A percentile compares a stretch with the other conserved stretches of the same genome.
Conservation (phyloP, 1,284 basidiomycete genomes). For the Heterobasidion parviporum region DNA sequence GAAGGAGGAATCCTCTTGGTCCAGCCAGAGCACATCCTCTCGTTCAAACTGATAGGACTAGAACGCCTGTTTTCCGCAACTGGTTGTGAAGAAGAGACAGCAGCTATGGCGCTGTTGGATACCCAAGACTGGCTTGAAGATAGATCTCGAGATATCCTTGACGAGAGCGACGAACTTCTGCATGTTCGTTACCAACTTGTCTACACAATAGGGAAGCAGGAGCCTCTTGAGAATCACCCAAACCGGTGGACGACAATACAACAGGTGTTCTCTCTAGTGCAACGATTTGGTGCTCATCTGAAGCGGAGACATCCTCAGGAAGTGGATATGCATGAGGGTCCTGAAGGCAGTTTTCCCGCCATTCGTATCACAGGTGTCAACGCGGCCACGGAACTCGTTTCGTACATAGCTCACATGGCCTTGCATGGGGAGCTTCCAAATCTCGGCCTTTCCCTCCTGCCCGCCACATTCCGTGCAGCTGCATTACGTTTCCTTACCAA, state of each 20-base stretch:
- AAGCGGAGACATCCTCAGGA: conserved; percentile 11
- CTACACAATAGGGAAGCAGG: conserved; percentile 36
- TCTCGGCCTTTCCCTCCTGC: conserved; percentile 3
- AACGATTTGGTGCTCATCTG: conserved; percentile 15
- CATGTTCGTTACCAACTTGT: conserved; percentile 40
- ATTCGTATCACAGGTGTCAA: conserved; percentile 9
- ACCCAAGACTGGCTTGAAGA: conserved; percentile 27
- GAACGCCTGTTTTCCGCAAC: conserved; percentile 17
- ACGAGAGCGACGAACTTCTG: conserved; percentile 48
- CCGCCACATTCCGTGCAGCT: conserved; percentile 3
- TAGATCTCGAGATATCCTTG: conserved; percentile 35
- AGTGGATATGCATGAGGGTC: conserved; percentile 1
- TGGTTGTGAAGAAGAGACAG: background rate
- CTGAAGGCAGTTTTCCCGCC: conserved; percentile 6
- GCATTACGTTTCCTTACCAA: conserved; percentile 8
- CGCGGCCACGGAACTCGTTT: background rate
- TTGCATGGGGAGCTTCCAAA: conserved; percentile 5
- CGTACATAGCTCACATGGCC: conserved; percentile 6
- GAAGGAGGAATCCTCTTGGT: conserved; percentile 33
- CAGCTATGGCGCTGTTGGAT: conserved; percentile 11
- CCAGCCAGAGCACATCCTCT: conserved; percentile 48
- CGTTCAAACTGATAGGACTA: conserved; percentile 36
- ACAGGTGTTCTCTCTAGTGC: conserved; percentile 25
- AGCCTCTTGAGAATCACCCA: conserved; percentile 32
- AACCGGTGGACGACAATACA: conserved; percentile 39